Base-by-base conservation (phyloP, 106 monocot genomes). In the Apostasia ramifera region DNA sequence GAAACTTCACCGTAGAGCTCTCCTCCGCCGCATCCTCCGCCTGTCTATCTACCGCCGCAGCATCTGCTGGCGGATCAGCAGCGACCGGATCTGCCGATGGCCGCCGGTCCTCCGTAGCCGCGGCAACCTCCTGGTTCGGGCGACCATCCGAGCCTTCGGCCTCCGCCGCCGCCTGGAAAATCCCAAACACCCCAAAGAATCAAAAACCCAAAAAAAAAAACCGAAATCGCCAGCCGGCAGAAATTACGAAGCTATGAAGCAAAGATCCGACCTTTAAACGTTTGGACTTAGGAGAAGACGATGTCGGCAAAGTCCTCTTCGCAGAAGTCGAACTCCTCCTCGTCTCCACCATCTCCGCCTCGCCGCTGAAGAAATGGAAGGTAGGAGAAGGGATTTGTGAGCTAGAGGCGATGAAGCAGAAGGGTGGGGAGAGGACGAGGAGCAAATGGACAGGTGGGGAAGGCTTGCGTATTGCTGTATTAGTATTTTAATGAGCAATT, bases 211-310 rank as follows among this genome's bases (percentile, higher is more conserved):
- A 44, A 62, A 44, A 12, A 3, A 62, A 62, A 62, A 44, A 37
- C 2, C 42, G 44, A 62, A 62, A 44, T 3, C 38, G 8, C 3
- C 1, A 60, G 41, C 9, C 7, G n/a, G 6, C 57, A n/a, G 50
- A 50, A 50, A 50, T 50, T 8, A 50, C 50, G 0, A 50, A 57
- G 59, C 9, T 8, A 40, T 8, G 10, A 6, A 8, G 8, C 14
- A 57, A 57, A 62, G 38, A 62, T 44, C 62, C 43, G 39, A 62
- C 62, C 62, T 62, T 62, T 62, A 44, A 13, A 44, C 62, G 62
- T 11, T 62, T 62, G 12, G 62, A 2, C 40, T 62, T 42, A 37
- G 62, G 44, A 11, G 7, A 62, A 62, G 62, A 62, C 42, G 62
- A 42, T 37, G 59, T 59, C 39, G 62, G n/a, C 0, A 12, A 10